Conservation (phyloP, 768 basidiomycete genomes). For the Termitomyces sp. region DNA sequence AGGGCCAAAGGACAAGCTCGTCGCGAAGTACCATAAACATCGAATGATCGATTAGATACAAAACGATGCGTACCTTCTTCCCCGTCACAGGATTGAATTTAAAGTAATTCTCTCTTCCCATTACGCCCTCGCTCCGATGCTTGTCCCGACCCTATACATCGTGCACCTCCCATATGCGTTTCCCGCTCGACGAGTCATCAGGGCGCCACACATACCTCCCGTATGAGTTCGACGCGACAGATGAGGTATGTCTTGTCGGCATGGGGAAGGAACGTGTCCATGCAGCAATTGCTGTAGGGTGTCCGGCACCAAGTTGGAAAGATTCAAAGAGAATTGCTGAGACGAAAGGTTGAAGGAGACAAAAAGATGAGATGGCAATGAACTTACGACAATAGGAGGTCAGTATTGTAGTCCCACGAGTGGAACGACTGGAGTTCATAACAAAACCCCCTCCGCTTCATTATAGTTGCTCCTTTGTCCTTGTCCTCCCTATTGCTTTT, state of each 20-base stretch:
- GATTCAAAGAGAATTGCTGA: conserved; percentile 81
- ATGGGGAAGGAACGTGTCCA: conserved; percentile 88
- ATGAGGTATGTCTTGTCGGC: conserved; percentile 65
- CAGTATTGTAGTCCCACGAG: conserved; percentile 89
- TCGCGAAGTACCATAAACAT: background rate
- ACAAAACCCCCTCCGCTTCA: too few species aligned
- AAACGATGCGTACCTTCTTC: conserved; percentile 40
- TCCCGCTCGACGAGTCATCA: conserved; percentile 86
- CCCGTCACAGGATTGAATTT: conserved; percentile 57
- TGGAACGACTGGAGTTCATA: conserved; percentile 82
- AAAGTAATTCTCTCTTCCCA: conserved; percentile 85
- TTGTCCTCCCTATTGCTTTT: too few species aligned
- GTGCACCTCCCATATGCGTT: conserved; percentile 72
- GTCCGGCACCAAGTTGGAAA: conserved; percentile 88
- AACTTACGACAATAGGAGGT: conserved; percentile 61
- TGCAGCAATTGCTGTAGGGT: conserved; percentile 69
- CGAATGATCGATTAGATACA: background rate
- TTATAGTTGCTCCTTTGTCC: too few species aligned
- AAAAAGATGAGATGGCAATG: background rate
- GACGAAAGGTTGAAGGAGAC: background rate
- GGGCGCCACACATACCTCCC: conserved; percentile 61
- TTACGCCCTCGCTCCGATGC: conserved; percentile 58
- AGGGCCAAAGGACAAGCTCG: too few species aligned
- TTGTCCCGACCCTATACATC: conserved; percentile 90
- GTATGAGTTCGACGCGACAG: conserved; percentile 52